These are phyloP conservation scores for Periconia digitata DNA, from an alignment of 2,329 filamentous ascomycete species.

Conservation along the genomic window DNA sequence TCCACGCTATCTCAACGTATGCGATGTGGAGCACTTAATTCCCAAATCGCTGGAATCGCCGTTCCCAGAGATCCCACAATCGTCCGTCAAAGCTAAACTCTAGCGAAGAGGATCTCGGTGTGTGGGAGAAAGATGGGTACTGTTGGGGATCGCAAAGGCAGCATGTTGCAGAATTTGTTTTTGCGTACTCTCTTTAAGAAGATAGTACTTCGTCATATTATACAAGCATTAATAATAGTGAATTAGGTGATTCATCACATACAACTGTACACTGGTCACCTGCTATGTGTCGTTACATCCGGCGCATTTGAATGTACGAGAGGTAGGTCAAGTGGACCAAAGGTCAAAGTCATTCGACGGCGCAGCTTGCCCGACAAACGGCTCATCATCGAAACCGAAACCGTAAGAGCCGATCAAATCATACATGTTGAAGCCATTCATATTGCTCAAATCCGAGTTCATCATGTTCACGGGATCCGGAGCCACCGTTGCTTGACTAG, in stretches of 20 bases:
- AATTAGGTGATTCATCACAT: no score
- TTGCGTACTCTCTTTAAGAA: no score
- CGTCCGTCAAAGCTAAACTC: neutral
- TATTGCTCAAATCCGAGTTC: neutral
- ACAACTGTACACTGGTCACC: no score
- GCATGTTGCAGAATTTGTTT: neutral
- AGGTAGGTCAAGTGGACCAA: constrained; percentile 23
- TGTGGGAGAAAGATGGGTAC: neutral
- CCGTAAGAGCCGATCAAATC: constrained; percentile 35
- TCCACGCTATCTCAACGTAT: constrained; percentile 57
- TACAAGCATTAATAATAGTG: no score
- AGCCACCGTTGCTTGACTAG: no score
- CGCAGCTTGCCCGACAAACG: constrained; percentile 31
- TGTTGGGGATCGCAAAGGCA: neutral
- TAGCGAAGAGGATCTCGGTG: neutral
- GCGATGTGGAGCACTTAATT: constrained; percentile 24
- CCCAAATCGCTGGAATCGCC: constrained; percentile 10
- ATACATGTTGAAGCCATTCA: constrained; percentile 28
- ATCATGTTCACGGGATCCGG: neutral
- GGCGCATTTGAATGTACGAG: no score
- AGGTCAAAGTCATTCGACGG: constrained; percentile 30
- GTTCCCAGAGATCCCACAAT: constrained; percentile 9
- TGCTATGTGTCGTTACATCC: no score
- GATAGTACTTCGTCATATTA: no score
- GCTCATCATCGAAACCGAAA: constrained; percentile 37